Evolutionary conservation across 2,329 filamentous ascomycete genomes (phyloP).

Genomic region (Leptographium wingfieldii): DNA sequence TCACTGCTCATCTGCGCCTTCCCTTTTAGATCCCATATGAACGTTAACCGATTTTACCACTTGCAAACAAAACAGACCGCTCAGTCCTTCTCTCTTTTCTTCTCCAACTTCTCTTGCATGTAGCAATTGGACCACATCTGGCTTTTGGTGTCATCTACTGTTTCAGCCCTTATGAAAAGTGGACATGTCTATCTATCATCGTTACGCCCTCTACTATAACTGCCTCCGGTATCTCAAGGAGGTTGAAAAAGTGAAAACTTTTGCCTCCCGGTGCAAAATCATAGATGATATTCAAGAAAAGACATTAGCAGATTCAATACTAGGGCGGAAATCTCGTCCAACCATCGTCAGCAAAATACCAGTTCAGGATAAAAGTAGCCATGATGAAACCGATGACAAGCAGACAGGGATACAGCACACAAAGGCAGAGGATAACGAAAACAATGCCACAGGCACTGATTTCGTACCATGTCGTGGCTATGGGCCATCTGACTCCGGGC

Average conservation of each 20-base stretch:
- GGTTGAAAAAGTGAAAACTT: neutral
- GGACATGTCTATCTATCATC: slow-evolving; percentile 8
- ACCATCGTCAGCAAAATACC: neutral
- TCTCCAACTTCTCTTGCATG: neutral
- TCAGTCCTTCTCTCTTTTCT: neutral
- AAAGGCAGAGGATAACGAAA: neutral
- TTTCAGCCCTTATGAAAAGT: neutral
- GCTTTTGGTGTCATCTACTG: neutral
- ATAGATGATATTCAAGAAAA: neutral
- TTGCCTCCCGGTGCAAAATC: neutral
- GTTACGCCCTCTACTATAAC: slow-evolving; percentile 4
- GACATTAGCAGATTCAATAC: neutral
- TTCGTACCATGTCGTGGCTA: neutral
- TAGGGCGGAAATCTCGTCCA: neutral
- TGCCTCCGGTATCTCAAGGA: slow-evolving; percentile 1
- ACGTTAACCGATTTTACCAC: neutral
- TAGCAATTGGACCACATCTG: neutral
- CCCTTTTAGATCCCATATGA: neutral
- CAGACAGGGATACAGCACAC: no score
- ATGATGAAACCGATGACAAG: neutral
- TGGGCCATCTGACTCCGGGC: neutral
- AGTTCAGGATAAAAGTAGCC: neutral
- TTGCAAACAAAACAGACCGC: neutral
- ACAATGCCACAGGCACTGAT: neutral
- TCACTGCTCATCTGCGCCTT: neutral